phyloP scores from a whole-genome alignment of 176 grass and related monocot species.

The Elaeis guineensis region DNA sequence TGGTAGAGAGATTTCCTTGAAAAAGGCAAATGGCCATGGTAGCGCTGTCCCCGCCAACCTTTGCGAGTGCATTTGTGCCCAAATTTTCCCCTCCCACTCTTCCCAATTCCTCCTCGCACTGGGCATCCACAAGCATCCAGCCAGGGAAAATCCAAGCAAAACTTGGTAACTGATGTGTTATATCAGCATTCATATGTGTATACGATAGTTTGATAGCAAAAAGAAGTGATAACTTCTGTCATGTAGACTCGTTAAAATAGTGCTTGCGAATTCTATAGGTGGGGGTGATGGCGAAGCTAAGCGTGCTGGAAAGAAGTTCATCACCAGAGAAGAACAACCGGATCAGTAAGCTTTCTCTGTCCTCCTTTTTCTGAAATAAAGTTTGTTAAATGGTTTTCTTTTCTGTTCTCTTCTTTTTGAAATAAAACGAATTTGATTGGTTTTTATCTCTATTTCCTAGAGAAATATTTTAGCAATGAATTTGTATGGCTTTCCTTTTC shows the following conservation, averaged over 20 bases:
- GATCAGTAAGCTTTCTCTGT: conserved; percentile 44
- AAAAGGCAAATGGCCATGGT: conserved; percentile 31
- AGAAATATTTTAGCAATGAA: too few relatives aligned
- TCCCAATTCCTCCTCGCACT: not conserved
- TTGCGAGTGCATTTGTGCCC: conserved; percentile 13
- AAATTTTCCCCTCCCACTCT: not conserved
- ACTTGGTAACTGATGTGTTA: not conserved
- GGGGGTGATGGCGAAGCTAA: conserved; percentile 67
- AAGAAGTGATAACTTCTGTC: too few relatives aligned
- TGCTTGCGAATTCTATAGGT: not conserved
- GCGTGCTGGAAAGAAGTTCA: conserved; percentile 80
- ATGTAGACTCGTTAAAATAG: too few relatives aligned
- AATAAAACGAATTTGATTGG: too few relatives aligned
- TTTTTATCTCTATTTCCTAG: too few relatives aligned
- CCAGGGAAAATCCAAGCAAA: conserved; percentile 7
- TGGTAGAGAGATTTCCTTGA: not conserved
- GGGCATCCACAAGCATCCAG: not conserved
- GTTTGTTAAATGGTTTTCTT: not conserved
- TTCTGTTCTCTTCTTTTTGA: not conserved
- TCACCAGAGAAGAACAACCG: conserved; percentile 86
- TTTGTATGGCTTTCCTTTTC: too few relatives aligned
- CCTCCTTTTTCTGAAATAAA: not conserved
- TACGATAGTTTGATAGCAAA: not conserved
- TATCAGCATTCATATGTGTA: not conserved
- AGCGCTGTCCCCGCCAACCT: conserved; percentile 18